phyloP scores from a whole-genome alignment of 2,329 filamentous ascomycete species.

The Neopestalotiopsis clavispora region DNA sequence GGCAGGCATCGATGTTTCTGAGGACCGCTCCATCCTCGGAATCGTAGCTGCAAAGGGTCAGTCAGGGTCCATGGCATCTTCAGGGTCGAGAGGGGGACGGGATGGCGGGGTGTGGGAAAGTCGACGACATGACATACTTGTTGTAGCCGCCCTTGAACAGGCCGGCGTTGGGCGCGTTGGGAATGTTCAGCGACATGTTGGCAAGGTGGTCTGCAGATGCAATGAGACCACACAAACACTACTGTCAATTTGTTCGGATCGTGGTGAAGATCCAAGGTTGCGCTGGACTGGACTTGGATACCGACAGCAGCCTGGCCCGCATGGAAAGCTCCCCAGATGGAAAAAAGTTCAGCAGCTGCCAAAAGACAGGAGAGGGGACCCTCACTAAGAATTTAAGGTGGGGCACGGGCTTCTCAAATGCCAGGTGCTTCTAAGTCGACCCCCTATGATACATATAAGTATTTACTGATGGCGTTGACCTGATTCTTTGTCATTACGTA shows the following conservation, averaged over 20 bases:
- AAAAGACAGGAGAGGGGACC: neutral
- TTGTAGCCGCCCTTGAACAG: conserved; percentile 97
- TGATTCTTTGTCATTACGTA: no score
- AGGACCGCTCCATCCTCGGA: conserved; percentile 98
- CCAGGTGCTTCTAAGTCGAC: neutral
- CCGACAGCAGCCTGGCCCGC: conserved; percentile 12
- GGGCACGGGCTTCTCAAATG: neutral
- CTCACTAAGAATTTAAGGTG: conserved; percentile 13
- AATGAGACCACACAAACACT: neutral
- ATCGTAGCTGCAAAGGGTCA: conserved; percentile 74
- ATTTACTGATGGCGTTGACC: neutral
- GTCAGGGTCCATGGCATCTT: conserved; percentile 12
- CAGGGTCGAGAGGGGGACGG: conserved; percentile 21
- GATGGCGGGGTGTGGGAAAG: conserved; percentile 28
- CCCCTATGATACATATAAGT: neutral
- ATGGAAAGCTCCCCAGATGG: conserved; percentile 7
- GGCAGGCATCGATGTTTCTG: conserved; percentile 98
- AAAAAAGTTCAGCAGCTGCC: conserved; percentile 18
- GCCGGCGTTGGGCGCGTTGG: conserved; percentile 88
- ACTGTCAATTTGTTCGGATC: neutral
- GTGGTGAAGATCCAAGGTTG: neutral
- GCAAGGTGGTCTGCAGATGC: neutral
- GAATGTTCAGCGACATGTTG: conserved; percentile 93
- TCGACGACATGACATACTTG: conserved; percentile 70
- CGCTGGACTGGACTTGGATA: conserved; percentile 1